phyloP scores from a whole-genome alignment of 192 early-diverging fungal genomes.

The Bifiguratus adelaidae region DNA sequence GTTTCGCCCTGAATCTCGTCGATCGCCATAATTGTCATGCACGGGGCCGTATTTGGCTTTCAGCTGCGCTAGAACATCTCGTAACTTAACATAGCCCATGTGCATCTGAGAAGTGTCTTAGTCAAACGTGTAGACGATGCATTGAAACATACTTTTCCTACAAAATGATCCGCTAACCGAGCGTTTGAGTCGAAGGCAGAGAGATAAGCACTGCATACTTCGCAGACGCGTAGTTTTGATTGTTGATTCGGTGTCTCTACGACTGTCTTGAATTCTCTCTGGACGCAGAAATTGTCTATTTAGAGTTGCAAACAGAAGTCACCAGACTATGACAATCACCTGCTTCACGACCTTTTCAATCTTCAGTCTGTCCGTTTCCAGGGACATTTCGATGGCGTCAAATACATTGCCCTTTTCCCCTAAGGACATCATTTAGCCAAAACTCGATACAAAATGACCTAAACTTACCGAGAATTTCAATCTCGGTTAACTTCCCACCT shows the following conservation, averaged over 20 bases:
- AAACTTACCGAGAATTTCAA: constrained; percentile 29
- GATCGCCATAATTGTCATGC: too few relatives aligned
- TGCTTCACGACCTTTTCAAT: constrained; percentile 30
- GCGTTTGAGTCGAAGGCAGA: constrained; percentile 36
- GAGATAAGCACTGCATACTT: constrained; percentile 39
- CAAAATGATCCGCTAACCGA: constrained; percentile 35
- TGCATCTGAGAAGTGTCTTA: constrained; percentile 27
- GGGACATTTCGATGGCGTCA: constrained; percentile 27
- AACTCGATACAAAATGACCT: neutral
- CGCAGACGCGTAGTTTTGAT: constrained; percentile 44
- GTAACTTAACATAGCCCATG: constrained; percentile 36
- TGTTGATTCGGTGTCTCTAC: constrained; percentile 33
- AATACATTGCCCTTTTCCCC: constrained; percentile 36
- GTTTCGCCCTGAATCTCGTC: too few relatives aligned
- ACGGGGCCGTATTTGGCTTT: constrained; percentile 10
- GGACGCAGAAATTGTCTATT: neutral
- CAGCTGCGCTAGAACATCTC: constrained; percentile 36
- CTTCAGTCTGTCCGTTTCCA: constrained; percentile 29
- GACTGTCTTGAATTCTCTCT: constrained; percentile 32
- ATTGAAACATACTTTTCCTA: constrained; percentile 23
- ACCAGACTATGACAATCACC: neutral
- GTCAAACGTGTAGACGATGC: neutral
- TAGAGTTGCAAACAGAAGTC: neutral
- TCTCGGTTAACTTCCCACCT: constrained; percentile 20
- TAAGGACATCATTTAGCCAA: neutral